Evolutionary conservation across 306 rosid species (phyloP).

Genomic region (Dicorynia guianensis): DNA sequence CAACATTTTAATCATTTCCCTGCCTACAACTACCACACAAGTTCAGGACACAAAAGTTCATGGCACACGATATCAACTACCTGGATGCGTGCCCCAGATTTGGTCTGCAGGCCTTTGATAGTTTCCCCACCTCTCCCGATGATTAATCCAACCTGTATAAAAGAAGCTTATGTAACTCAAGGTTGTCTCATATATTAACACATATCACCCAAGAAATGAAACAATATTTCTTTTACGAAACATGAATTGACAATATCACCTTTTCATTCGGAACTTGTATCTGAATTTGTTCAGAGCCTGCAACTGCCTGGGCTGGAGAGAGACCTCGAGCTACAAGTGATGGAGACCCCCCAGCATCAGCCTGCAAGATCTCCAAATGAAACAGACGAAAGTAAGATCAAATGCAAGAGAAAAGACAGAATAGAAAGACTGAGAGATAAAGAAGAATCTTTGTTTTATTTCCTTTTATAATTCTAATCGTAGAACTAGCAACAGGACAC

Average conservation of each 20-base stretch:
- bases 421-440: neutral
- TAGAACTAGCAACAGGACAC: no score
- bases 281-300: slow-evolving; percentile 93
- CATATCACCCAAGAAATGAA: neutral
- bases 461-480: no score
- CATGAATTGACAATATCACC: slow-evolving; percentile 49
- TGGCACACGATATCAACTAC: slow-evolving; percentile 68
- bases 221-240: neutral
- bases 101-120: slow-evolving; percentile 88
- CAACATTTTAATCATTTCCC: neutral
- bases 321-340: slow-evolving; percentile 93
- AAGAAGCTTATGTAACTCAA: neutral
- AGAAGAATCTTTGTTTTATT: no score
- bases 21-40: neutral
- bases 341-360: slow-evolving; percentile 99
- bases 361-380: slow-evolving; percentile 58
- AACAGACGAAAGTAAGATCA: neutral
- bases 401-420: neutral
- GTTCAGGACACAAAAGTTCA: neutral
- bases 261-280: slow-evolving; percentile 96
- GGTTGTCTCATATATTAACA: slow-evolving; percentile 6
- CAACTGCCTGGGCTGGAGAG: slow-evolving; percentile 70
- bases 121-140: slow-evolving; percentile 99
- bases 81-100: slow-evolving; percentile 98
- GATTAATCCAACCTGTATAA: slow-evolving; percentile 88